These are phyloP conservation scores for Penicillium sp. DNA, from an alignment of 2,329 filamentous ascomycete species.

Conservation along the genomic window DNA sequence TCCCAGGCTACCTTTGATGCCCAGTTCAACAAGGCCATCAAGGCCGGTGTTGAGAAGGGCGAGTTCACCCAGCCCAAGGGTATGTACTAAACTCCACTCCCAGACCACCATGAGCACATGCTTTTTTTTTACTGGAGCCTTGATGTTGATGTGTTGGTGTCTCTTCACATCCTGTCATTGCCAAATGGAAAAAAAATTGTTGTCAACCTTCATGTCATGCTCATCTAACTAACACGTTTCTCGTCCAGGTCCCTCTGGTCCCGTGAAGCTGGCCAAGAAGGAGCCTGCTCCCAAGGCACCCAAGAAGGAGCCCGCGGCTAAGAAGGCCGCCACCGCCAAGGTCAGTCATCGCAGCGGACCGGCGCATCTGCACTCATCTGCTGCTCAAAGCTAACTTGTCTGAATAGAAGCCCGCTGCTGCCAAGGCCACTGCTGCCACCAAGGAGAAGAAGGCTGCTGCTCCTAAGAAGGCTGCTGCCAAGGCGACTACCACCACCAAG, in stretches of 20 bases:
- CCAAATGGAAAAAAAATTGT: neutral
- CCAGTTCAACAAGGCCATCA: constrained; percentile 81
- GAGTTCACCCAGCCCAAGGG: constrained; percentile 88
- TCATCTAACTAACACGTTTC: constrained; percentile 25
- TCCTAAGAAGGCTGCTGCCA: constrained; percentile 41
- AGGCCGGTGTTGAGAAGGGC: constrained; percentile 76
- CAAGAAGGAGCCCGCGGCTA: constrained; percentile 15
- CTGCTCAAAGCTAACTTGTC: constrained; percentile 6
- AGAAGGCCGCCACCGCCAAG: constrained; percentile 22
- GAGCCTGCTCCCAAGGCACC: constrained; percentile 40
- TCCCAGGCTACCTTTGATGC: constrained; percentile 57
- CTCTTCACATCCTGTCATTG: neutral
- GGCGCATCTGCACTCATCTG: neutral
- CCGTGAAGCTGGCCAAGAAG: constrained; percentile 90
- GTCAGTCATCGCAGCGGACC: constrained; percentile 3
- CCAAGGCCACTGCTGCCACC: constrained; percentile 22
- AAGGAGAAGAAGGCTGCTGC: constrained; percentile 42
- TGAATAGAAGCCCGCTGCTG: constrained; percentile 41
- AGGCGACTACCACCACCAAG: constrained; percentile 38
- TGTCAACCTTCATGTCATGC: constrained; percentile 1
- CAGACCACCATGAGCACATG: neutral
- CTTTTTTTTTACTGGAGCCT: neutral
- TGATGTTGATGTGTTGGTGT: no score
- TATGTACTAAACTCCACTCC: constrained; percentile 40
- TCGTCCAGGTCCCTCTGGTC: constrained; percentile 66